These are phyloP conservation scores for Chlamydomonas asymmetrica DNA, from an alignment of 139 green algal species.

Conservation along the genomic window DNA sequence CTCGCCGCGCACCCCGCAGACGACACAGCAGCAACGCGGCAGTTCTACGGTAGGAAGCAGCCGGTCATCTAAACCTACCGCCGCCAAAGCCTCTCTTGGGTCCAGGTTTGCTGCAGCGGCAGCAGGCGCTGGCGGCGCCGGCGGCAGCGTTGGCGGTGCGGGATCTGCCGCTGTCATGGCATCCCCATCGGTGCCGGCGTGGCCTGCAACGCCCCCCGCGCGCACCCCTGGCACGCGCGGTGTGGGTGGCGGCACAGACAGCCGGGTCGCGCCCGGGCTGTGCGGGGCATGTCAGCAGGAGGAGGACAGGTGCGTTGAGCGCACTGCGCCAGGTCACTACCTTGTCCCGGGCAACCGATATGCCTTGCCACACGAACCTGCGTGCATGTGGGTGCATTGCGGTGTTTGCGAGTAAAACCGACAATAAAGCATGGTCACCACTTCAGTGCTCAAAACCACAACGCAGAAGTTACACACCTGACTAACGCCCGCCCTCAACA, in stretches of 20 bases:
- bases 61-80: neutral
- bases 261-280: constrained; percentile 30
- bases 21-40: neutral
- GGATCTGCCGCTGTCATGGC: neutral
- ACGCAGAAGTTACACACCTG: neutral
- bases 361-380: neutral
- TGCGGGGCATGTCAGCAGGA: constrained; percentile 43
- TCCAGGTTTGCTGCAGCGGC: too few species aligned
- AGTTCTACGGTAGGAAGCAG: neutral
- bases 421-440: neutral
- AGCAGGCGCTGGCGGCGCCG: neutral
- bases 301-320: constrained; percentile 8
- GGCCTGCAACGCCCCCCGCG: too few species aligned
- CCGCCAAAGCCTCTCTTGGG: neutral
- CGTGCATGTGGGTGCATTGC: neutral
- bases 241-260: too few species aligned
- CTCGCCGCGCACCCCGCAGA: neutral
- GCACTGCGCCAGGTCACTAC: neutral
- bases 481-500: too few species aligned
- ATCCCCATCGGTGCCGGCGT: too few species aligned
- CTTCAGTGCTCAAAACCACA: neutral
- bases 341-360: neutral
- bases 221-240: too few species aligned
- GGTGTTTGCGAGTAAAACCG: neutral
- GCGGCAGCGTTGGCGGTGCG: neutral